Evolutionary conservation across 257 asterid genomes (phyloP).

Genomic region (Paulownia fortunei): DNA sequence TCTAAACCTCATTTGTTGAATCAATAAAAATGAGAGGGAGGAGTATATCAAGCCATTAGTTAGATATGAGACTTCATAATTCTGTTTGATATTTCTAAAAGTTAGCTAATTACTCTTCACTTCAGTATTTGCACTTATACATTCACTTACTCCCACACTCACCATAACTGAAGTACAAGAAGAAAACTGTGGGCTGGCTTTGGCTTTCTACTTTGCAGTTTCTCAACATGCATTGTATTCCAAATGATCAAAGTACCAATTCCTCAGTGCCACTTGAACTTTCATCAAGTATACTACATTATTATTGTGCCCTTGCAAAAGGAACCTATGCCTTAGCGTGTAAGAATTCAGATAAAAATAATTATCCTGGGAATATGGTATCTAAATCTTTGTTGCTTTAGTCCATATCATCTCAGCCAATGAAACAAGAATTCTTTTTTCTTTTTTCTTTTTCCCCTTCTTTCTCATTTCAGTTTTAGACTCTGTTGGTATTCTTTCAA

Average conservation of each 20-base stretch:
- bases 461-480: neutral
- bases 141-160: neutral
- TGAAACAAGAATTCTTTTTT: neutral
- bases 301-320: neutral
- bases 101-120: too few species aligned
- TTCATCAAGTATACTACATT: neutral
- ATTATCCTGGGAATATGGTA: constrained; percentile 36
- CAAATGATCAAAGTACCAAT: neutral
- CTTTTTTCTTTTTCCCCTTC: neutral
- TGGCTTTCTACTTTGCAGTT: neutral
- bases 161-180: neutral
- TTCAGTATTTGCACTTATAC: too few species aligned
- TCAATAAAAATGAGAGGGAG: too few species aligned
- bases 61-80: neutral
- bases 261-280: neutral
- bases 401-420: constrained; percentile 29
- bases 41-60: neutral
- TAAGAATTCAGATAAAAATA: constrained; percentile 33
- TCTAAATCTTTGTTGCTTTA: constrained; percentile 38
- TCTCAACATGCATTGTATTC: neutral
- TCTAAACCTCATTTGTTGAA: too few species aligned
- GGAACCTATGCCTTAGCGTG: constrained; percentile 38
- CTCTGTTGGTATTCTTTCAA: neutral
- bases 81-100: constrained; percentile 1
- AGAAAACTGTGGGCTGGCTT: neutral